phyloP scores from a whole-genome alignment of 164 flowering plant species.

The Amborella trichopoda region DNA sequence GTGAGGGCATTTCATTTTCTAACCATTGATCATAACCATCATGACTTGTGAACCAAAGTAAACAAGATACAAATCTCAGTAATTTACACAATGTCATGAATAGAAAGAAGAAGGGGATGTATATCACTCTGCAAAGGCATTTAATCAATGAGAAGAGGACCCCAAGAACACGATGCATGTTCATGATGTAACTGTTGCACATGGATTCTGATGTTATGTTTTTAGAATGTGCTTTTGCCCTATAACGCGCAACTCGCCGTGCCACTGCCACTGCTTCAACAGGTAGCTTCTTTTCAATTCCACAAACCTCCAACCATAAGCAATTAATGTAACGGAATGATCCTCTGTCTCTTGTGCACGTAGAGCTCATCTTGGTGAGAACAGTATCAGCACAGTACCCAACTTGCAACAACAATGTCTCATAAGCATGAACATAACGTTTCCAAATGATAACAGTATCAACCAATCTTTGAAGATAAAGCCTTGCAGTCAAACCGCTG shows the following conservation, averaged over 20 bases:
- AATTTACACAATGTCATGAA: no score
- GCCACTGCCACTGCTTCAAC: conserved; percentile 55
- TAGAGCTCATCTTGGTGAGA: conserved; percentile 17
- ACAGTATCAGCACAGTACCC: conserved; percentile 35
- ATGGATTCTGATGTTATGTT: conserved; percentile 6
- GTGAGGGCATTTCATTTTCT: no score
- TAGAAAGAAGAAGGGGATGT: no score
- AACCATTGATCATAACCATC: no score
- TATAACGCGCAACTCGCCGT: conserved; percentile 52
- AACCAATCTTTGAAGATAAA: conserved; percentile 28
- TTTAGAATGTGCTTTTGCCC: conserved; percentile 22
- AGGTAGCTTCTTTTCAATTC: conserved; percentile 53
- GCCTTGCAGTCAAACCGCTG: conserved; percentile 17
- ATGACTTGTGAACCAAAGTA: no score
- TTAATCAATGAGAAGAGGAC: conserved; percentile 16
- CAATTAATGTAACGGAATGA: conserved; percentile 24
- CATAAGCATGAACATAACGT: conserved; percentile 43
- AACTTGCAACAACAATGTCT: conserved; percentile 30
- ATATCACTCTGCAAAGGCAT: conserved; percentile 23
- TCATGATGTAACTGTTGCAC: conserved; percentile 2
- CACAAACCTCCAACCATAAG: conserved; percentile 36
- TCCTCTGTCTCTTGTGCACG: conserved; percentile 22
- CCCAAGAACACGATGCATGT: no score
- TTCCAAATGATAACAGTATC: conserved; percentile 37
- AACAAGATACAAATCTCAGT: no score